Base-by-base conservation (phyloP, 768 basidiomycete genomes). In the Pisolithus microcarpus region DNA sequence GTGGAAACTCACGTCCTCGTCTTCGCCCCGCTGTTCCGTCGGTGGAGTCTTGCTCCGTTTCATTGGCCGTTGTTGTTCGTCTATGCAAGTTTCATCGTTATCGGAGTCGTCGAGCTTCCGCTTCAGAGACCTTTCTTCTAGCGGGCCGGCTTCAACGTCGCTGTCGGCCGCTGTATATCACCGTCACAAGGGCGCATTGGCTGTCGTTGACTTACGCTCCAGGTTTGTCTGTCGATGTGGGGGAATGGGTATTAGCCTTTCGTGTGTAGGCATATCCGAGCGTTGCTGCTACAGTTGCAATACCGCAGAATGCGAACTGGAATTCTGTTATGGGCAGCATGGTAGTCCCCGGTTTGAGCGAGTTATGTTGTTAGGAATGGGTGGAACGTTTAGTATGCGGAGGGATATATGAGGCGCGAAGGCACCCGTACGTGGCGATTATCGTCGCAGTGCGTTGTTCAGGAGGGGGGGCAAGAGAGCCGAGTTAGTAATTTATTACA, bases 211-310 rank as follows among this genome's bases (percentile, higher is more conserved):
- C 66, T 69, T 53, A 69, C 66, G 54, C 58, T 59, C 53, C 58
- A 58, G 56, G 5, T n/a, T 58, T 51, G 57, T 51, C 52, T 26
- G 55, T n/a, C 34, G 61, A 37, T 42, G 55, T 42, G 10, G 64
- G 46, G 37, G 59, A 52, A 18, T 50, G 43, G 30, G 49, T 56
- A 26, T 26, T 26, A 9, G 62, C 65, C 51, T 73, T 75, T 46
- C 79, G 75, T 19, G 75, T 66, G 54, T 72, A 80, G 3, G 78
- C 77, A 55, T 81, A 82, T 46, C 80, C 78, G 23, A 81, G 72
- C 13, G 77, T 78, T 7, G 79, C 80, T 49, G 80, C 79, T 55
- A 81, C 73, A 15, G 80, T 80, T 28, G 80, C 79, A 51, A 82
- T 68, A 53, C 79, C 77, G 47, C 74, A 77, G 50, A 79, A 72